Conservation (phyloP, 768 basidiomycete species). For the Boletus pseudopeckii region DNA sequence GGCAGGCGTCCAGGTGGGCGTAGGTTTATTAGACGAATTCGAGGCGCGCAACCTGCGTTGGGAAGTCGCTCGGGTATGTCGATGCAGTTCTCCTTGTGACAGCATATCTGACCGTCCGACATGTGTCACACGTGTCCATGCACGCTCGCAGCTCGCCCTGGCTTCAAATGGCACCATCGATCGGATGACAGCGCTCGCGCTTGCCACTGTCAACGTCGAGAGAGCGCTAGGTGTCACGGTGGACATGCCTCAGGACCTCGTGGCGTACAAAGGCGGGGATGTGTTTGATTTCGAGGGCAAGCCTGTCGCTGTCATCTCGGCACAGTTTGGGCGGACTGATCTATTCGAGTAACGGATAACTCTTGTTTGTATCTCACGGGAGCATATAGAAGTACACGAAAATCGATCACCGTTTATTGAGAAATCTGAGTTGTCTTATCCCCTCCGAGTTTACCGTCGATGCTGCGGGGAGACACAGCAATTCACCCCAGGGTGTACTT, state of each 20-base stretch:
- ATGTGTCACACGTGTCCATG: neutral
- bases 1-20: constrained; percentile 59
- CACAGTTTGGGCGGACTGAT: constrained; percentile 19
- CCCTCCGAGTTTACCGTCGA: no score
- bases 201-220: constrained; percentile 42
- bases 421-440: no score
- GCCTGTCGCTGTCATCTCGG: constrained; percentile 37
- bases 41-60: constrained; percentile 36
- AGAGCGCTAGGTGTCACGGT: constrained; percentile 36
- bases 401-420: no score
- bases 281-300: constrained; percentile 38
- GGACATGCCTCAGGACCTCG: constrained; percentile 33
- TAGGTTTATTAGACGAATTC: constrained; percentile 42
- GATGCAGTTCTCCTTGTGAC: neutral
- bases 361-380: neutral
- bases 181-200: constrained; percentile 32
- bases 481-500: no score
- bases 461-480: no score
- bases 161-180: constrained; percentile 39
- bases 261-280: constrained; percentile 38
- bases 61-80: constrained; percentile 38
- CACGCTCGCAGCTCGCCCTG: constrained; percentile 33
- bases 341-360: constrained; percentile 11
- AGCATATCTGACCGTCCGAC: neutral
- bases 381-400: neutral